Evolutionary conservation across 1,284 basidiomycete species (phyloP).

Genomic region (Cryptococcus floricola): DNA sequence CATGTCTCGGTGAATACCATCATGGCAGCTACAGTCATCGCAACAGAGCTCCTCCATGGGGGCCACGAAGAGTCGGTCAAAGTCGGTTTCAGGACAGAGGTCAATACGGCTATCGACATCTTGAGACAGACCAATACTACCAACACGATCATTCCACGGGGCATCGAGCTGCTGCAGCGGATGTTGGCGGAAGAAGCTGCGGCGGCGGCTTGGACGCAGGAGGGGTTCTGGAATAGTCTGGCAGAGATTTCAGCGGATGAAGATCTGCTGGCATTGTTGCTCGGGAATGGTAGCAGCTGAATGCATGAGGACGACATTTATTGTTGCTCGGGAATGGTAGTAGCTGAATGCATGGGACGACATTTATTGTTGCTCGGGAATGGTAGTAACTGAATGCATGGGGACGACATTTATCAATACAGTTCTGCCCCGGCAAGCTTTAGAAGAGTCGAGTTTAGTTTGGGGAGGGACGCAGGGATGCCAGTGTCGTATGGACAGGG

Average conservation of each 20-base stretch:
- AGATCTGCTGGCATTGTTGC: too few relatives aligned
- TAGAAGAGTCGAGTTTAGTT: background rate
- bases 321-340: background rate
- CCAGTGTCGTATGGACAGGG: conserved; percentile 22
- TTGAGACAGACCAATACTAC: background rate
- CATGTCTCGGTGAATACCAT: conserved; percentile 28
- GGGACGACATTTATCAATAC: conserved; percentile 1
- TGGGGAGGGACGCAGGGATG: conserved; percentile 3
- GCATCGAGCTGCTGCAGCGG: conserved; percentile 12
- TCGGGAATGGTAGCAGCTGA: background rate
- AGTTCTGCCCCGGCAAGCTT: conserved; percentile 12
- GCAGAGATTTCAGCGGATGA: too few relatives aligned
- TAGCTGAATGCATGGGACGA: background rate
- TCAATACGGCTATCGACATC: conserved; percentile 9
- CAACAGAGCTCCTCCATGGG: conserved; percentile 28
- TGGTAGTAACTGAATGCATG: background rate
- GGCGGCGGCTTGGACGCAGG: background rate
- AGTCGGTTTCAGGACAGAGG: conserved; percentile 3
- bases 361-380: background rate
- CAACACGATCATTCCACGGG: conserved; percentile 14
- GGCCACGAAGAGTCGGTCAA: conserved; percentile 6
- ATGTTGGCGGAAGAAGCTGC: conserved; percentile 16
- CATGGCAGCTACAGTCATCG: conserved; percentile 26
- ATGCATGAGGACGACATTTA: background rate
- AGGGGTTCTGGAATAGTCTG: background rate